phyloP scores from a whole-genome alignment of 2,329 filamentous ascomycete genomes.

The Tolypocladium guangdongense region DNA sequence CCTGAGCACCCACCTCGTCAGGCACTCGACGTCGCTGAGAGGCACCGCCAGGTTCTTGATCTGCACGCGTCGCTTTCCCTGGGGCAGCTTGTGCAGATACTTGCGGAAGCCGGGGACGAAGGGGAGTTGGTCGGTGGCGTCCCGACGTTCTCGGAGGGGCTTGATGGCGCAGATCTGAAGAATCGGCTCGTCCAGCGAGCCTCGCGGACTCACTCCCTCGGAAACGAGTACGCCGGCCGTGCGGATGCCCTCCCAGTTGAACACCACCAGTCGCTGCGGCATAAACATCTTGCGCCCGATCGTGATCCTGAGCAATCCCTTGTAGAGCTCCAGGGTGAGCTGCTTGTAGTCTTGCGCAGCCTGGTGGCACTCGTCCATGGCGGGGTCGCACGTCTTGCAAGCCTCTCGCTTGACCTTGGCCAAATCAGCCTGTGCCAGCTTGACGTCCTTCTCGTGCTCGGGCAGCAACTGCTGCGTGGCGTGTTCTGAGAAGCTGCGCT shows the following conservation, averaged over 20 bases:
- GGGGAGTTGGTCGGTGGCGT: conserved; percentile 77
- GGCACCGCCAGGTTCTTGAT: conserved; percentile 60
- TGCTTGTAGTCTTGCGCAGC: conserved; percentile 70
- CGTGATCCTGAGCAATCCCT: conserved; percentile 66
- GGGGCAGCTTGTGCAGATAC: conserved; percentile 57
- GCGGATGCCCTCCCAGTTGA: conserved; percentile 72
- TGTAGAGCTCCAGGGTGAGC: conserved; percentile 71
- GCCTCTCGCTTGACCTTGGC: conserved; percentile 80
- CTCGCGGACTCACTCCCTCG: conserved; percentile 59
- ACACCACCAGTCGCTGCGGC: conserved; percentile 68
- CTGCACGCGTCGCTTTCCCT: conserved; percentile 54
- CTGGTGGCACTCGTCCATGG: conserved; percentile 71
- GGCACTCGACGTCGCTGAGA: conserved; percentile 69
- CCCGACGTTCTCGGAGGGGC: conserved; percentile 54
- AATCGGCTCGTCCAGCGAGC: conserved; percentile 46
- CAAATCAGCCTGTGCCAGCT: conserved; percentile 81
- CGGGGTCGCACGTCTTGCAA: conserved; percentile 70
- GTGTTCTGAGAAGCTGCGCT: conserved; percentile 97
- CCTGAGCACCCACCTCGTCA: conserved; percentile 58
- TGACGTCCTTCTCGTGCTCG: conserved; percentile 91
- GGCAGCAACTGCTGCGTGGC: conserved; percentile 89
- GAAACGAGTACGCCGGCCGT: conserved; percentile 71
- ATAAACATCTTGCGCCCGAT: conserved; percentile 72
- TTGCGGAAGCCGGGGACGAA: conserved; percentile 63
- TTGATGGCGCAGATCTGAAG: conserved; percentile 73